phyloP scores from a whole-genome alignment of 148 eudicot genomes.

The Rhododendron griersonianum region DNA sequence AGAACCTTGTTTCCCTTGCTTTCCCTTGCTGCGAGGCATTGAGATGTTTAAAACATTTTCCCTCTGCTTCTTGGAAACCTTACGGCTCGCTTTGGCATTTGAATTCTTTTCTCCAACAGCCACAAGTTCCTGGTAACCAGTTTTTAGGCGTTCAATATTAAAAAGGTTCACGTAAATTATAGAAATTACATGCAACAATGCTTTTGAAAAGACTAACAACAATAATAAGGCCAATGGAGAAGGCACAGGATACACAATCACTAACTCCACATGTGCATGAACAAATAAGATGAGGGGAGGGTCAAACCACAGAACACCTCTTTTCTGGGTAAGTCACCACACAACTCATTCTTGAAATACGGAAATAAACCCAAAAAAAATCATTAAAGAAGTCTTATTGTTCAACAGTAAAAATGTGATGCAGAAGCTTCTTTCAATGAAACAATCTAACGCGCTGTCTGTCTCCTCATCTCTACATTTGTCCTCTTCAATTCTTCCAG shows the following conservation, averaged over 20 bases:
- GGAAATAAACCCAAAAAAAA: not conserved
- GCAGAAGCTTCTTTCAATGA: not conserved
- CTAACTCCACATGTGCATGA: conserved; percentile 4
- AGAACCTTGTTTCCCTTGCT: conserved; percentile 48
- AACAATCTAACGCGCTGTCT: not conserved
- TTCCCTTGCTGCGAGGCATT: conserved; percentile 47
- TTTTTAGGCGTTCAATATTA: not conserved
- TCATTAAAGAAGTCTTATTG: not conserved
- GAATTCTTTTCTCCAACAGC: conserved; percentile 66
- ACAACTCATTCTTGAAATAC: not conserved
- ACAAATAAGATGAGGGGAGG: not conserved
- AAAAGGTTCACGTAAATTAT: not conserved
- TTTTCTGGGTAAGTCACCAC: not conserved
- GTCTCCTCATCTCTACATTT: not conserved
- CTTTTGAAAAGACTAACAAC: not conserved
- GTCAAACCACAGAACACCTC: not conserved
- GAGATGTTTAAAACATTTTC: conserved; percentile 32
- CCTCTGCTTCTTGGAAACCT: conserved; percentile 52
- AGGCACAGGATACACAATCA: not conserved
- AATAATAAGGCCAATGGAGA: not conserved
- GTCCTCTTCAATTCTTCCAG: not conserved
- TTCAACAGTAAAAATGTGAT: not conserved
- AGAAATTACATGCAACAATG: not conserved
- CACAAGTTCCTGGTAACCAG: conserved; percentile 59
- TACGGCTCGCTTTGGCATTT: conserved; percentile 56